Percentiles rank a stretch among this genome's conserved stretches.
phyloP scores from a whole-genome alignment of 2,329 filamentous ascomycete species.

The Ophiostoma ips region DNA sequence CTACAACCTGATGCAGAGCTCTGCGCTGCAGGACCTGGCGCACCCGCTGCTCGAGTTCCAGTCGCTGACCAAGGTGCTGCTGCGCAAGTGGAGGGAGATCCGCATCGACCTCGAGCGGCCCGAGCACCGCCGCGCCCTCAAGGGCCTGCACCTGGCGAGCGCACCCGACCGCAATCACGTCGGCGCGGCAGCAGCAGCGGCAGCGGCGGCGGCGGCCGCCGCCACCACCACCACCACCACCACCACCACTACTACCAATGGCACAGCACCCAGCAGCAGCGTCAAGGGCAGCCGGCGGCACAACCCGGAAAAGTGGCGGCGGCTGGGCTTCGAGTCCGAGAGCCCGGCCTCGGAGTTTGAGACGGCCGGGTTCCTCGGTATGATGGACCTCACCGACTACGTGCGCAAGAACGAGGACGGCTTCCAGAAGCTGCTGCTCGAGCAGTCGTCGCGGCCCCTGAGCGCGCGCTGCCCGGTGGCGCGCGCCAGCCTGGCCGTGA shows the following conservation, averaged over 20 bases:
- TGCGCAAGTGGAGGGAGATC: slow-evolving; percentile 80
- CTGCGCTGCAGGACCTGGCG: slow-evolving; percentile 76
- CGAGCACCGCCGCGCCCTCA: slow-evolving; percentile 77
- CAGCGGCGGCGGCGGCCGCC: slow-evolving; percentile 48
- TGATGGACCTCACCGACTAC: slow-evolving; percentile 96
- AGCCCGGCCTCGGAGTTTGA: slow-evolving; percentile 78
- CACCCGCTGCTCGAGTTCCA: slow-evolving; percentile 90
- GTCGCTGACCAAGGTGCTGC: slow-evolving; percentile 70
- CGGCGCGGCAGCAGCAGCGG: slow-evolving; percentile 16
- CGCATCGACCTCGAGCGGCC: slow-evolving; percentile 71
- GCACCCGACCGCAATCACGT: slow-evolving; percentile 41
- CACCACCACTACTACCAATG: too few relatives aligned
- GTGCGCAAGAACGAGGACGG: slow-evolving; percentile 82
- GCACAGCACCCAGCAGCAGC: slow-evolving; percentile 19
- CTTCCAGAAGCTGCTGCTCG: slow-evolving; percentile 82
- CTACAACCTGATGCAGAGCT: slow-evolving; percentile 87
- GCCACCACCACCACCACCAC: too few relatives aligned
- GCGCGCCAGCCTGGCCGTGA: slow-evolving; percentile 73
- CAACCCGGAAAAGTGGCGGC: slow-evolving; percentile 83
- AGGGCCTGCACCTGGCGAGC: slow-evolving; percentile 72
- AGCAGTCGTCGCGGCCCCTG: slow-evolving; percentile 63
- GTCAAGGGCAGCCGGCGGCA: slow-evolving; percentile 56
- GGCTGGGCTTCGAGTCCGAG: slow-evolving; percentile 83
- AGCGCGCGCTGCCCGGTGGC: slow-evolving; percentile 75
- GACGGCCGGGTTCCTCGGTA: slow-evolving; percentile 72